phyloP scores from a whole-genome alignment of 768 basidiomycete genomes.

The Tricholoma sp. region DNA sequence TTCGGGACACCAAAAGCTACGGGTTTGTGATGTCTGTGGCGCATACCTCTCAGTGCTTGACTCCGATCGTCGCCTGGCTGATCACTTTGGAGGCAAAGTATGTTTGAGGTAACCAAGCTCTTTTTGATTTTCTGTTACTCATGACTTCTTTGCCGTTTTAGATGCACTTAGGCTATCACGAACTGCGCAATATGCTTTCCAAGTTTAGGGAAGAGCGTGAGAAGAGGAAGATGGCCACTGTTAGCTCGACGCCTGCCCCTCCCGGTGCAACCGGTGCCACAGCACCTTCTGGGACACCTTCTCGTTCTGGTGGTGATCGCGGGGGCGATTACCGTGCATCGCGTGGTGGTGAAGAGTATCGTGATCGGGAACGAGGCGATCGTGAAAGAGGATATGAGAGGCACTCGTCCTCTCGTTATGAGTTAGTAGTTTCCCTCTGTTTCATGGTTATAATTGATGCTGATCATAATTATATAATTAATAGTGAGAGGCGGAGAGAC shows the following conservation, averaged over 20 bases:
- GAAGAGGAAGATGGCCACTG: slow-evolving; percentile 62
- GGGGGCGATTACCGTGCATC: slow-evolving; percentile 51
- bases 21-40: slow-evolving; percentile 99
- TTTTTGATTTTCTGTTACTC: slow-evolving; percentile 19
- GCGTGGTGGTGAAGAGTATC: slow-evolving; percentile 55
- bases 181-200: slow-evolving; percentile 88
- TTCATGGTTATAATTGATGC: slow-evolving; percentile 23
- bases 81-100: slow-evolving; percentile 99
- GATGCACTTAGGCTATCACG: slow-evolving; percentile 99
- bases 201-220: slow-evolving; percentile 91
- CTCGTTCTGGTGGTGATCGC: slow-evolving; percentile 30
- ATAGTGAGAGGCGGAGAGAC: slow-evolving; percentile 66
- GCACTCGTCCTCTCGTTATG: slow-evolving; percentile 65
- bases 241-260: slow-evolving; percentile 34
- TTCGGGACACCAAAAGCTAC: slow-evolving; percentile 98
- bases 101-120: slow-evolving; percentile 24
- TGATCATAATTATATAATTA: slow-evolving; percentile 14
- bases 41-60: slow-evolving; percentile 98
- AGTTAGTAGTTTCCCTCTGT: slow-evolving; percentile 43
- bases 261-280: slow-evolving; percentile 26
- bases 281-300: slow-evolving; percentile 35
- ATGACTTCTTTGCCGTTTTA: slow-evolving; percentile 28
- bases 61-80: slow-evolving; percentile 96
- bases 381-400: slow-evolving; percentile 68
- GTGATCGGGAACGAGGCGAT: slow-evolving; percentile 62